Conservation (phyloP, 768 basidiomycete species). For the Postia placenta region DNA sequence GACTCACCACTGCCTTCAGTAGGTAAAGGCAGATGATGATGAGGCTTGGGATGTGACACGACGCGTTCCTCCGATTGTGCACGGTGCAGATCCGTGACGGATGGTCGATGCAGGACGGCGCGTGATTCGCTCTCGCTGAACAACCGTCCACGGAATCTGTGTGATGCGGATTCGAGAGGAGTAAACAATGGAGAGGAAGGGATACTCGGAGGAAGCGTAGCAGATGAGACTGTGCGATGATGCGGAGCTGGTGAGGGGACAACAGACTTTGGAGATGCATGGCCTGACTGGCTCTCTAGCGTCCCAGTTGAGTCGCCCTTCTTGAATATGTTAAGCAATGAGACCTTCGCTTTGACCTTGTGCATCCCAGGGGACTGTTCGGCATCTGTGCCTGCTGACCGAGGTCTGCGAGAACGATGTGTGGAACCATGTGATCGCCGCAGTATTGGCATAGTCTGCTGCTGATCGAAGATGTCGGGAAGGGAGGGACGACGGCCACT, state of each 20-base stretch:
- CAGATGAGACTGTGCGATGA: conserved; percentile 9
- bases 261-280: conserved; percentile 13
- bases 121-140: conserved; percentile 11
- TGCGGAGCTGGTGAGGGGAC: conserved; percentile 13
- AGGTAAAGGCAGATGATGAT: not conserved
- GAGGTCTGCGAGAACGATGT: conserved; percentile 46
- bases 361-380: conserved; percentile 36
- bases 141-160: conserved; percentile 15
- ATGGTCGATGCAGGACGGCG: conserved; percentile 5
- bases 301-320: conserved; percentile 36
- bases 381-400: conserved; percentile 66
- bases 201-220: conserved; percentile 1
- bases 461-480: conserved; percentile 40
- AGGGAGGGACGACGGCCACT: conserved; percentile 58
- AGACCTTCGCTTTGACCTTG: conserved; percentile 64
- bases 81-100: conserved; percentile 17
- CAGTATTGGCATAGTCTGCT: conserved; percentile 16
- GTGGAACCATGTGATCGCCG: conserved; percentile 10
- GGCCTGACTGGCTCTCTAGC: conserved; percentile 16
- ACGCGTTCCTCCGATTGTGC: conserved; percentile 19
- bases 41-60: conserved; percentile 9
- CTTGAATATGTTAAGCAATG: conserved; percentile 69
- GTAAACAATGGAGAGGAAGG: not conserved
- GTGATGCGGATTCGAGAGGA: conserved; percentile 6
- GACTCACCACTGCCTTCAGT: not conserved